Percentiles rank a stretch among this genome's conserved stretches.
phyloP scores from a whole-genome alignment of 768 basidiomycete species.

The Boletus eberwhitei region DNA sequence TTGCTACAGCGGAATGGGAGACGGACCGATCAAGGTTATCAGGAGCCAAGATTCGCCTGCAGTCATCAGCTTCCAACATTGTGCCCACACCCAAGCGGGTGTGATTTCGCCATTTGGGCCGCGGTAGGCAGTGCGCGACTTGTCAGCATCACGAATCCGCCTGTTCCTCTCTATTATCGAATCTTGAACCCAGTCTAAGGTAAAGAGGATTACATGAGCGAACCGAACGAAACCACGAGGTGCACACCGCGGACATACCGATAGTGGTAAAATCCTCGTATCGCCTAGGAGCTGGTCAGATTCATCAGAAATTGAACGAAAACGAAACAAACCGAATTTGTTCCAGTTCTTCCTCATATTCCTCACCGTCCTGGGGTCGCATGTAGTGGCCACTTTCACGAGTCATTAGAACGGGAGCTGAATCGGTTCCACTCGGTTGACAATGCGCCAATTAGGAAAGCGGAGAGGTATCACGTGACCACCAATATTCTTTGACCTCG shows the following conservation, averaged over 20 bases:
- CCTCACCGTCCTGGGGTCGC: slow-evolving; percentile 31
- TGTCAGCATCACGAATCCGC: slow-evolving; percentile 56
- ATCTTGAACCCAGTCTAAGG: slow-evolving; percentile 94
- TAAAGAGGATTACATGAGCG: slow-evolving; percentile 6
- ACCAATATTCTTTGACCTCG: not conserved
- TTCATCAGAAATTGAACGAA: not conserved
- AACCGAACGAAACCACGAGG: slow-evolving; percentile 11
- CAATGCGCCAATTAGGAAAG: not conserved
- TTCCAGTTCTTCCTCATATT: slow-evolving; percentile 64
- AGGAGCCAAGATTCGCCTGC: slow-evolving; percentile 92
- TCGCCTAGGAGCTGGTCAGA: slow-evolving; percentile 48
- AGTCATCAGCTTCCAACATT: slow-evolving; percentile 55
- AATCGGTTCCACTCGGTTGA: not conserved
- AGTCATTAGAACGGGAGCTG: slow-evolving; percentile 18
- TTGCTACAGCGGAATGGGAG: not conserved
- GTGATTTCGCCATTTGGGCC: slow-evolving; percentile 51
- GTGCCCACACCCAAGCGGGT: slow-evolving; percentile 57
- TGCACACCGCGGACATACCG: slow-evolving; percentile 47
- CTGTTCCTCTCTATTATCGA: slow-evolving; percentile 84
- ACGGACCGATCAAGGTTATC: slow-evolving; percentile 83
- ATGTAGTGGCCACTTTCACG: slow-evolving; percentile 22
- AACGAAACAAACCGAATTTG: slow-evolving; percentile 50
- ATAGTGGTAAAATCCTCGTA: slow-evolving; percentile 97
- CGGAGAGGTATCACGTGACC: slow-evolving; percentile 14
- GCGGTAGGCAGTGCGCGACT: slow-evolving; percentile 41